Conservation (phyloP, 1,139 yeast genomes). For the Pichia cactophila region DNA sequence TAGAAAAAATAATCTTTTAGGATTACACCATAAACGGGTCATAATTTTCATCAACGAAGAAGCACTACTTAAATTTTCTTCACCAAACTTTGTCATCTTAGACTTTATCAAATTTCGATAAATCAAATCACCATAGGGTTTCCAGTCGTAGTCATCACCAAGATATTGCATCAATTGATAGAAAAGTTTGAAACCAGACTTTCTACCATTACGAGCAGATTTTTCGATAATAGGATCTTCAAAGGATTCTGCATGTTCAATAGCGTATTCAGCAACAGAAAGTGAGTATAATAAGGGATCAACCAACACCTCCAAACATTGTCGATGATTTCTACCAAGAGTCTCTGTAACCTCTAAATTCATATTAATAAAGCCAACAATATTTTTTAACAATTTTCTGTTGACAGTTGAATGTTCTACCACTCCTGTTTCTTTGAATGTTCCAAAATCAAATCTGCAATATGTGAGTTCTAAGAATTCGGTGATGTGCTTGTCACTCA, state of each 20-base stretch:
- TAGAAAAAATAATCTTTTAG: conserved; percentile 44
- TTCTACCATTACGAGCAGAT: conserved; percentile 49
- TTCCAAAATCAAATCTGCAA: conserved; percentile 40
- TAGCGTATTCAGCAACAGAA: conserved; percentile 45
- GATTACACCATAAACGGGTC: conserved; percentile 50
- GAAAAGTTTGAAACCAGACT: conserved; percentile 52
- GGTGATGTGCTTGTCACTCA: conserved; percentile 46
- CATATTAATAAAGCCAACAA: conserved; percentile 67
- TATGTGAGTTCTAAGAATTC: conserved; percentile 60
- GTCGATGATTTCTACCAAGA: conserved; percentile 52
- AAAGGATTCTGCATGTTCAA: conserved; percentile 27
- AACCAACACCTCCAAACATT: conserved; percentile 45
- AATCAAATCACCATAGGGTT: conserved; percentile 41
- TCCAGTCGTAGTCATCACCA: conserved; percentile 48
- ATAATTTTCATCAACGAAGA: conserved; percentile 71
- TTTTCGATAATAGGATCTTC: conserved; percentile 32
- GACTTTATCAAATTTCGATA: conserved; percentile 54
- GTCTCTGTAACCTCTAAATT: conserved; percentile 54
- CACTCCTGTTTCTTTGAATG: conserved; percentile 26
- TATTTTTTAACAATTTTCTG: conserved; percentile 38
- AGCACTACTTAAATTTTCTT: conserved; percentile 75
- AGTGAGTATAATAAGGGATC: conserved; percentile 56
- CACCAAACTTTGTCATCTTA: conserved; percentile 57
- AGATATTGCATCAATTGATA: conserved; percentile 42
- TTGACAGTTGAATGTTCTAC: conserved; percentile 21